phyloP scores from a whole-genome alignment of 2,329 filamentous ascomycete genomes.

The Madurella fahalii region DNA sequence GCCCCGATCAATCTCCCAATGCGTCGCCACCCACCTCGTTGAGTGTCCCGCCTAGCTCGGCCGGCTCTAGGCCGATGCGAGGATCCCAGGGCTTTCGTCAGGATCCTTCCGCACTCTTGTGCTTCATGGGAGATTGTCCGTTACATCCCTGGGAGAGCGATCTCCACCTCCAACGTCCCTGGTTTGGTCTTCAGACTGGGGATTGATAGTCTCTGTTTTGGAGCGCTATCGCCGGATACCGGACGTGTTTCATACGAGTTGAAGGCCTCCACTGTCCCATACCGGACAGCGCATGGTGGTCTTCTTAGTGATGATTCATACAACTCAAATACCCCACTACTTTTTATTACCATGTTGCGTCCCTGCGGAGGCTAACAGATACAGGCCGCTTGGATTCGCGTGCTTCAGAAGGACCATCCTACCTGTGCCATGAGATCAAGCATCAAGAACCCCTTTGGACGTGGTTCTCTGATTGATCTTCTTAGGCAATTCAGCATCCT shows the following conservation, averaged over 20 bases:
- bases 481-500: constrained; percentile 89
- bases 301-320: constrained; percentile 99
- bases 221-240: constrained; percentile 66
- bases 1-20: constrained; percentile 1
- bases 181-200: constrained; percentile 55
- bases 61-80: not conserved
- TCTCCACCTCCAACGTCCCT: constrained; percentile 61
- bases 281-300: constrained; percentile 61
- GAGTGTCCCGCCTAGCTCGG: not conserved
- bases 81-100: constrained; percentile 69
- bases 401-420: constrained; percentile 84
- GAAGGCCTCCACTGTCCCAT: constrained; percentile 70
- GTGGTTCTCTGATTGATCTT: constrained; percentile 87
- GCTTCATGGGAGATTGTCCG: constrained; percentile 76
- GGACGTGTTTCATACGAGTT: constrained; percentile 95
- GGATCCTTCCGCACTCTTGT: constrained; percentile 62
- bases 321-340: constrained; percentile 34
- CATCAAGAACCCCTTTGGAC: constrained; percentile 94
- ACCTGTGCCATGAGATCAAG: constrained; percentile 92
- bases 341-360: constrained; percentile 26
- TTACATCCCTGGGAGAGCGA: constrained; percentile 99
- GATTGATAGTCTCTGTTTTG: constrained; percentile 87
- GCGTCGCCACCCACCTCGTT: constrained; percentile 16
- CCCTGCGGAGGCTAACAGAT: constrained; percentile 26
- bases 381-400: constrained; percentile 89